These are phyloP conservation scores for Limonomyces culmigenus DNA, from an alignment of 1,284 basidiomycete genomes.

Conservation along the genomic window DNA sequence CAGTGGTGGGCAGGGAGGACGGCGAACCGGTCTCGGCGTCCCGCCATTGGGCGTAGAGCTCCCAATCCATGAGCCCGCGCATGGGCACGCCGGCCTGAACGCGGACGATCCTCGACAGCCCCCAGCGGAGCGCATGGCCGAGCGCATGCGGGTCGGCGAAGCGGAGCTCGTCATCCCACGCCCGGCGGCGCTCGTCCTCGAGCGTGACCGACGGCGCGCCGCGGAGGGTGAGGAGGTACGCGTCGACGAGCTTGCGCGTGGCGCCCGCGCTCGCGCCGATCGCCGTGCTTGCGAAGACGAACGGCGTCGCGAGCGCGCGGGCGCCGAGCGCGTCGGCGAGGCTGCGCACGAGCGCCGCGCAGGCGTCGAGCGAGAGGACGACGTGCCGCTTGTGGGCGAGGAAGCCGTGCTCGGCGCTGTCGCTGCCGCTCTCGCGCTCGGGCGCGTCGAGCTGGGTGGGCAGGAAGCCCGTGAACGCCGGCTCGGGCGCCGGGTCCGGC, in stretches of 20 bases:
- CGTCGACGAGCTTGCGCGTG: slow-evolving; percentile 56
- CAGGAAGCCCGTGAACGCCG: no score
- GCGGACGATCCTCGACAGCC: slow-evolving; percentile 54
- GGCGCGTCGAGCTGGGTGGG: no score
- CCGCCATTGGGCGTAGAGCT: slow-evolving; percentile 62
- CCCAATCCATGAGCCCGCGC: slow-evolving; percentile 63
- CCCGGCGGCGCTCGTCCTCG: slow-evolving; percentile 28
- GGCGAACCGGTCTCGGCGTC: slow-evolving; percentile 58
- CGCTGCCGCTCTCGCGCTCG: no score
- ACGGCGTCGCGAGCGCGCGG: slow-evolving; percentile 70
- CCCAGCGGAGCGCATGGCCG: slow-evolving; percentile 78
- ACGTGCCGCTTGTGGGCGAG: slow-evolving; percentile 56
- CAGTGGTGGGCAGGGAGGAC: no score
- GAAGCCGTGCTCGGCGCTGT: slow-evolving; percentile 63
- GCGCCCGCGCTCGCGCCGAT: slow-evolving; percentile 63
- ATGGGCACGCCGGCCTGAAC: slow-evolving; percentile 47
- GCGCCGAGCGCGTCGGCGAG: slow-evolving; percentile 55
- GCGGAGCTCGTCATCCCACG: slow-evolving; percentile 62
- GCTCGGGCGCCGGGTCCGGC: no score
- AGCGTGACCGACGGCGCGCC: slow-evolving; percentile 10
- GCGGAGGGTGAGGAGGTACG: slow-evolving; percentile 50
- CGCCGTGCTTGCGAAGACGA: slow-evolving; percentile 77
- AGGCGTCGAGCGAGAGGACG: slow-evolving; percentile 60
- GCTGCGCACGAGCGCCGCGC: slow-evolving; percentile 50
- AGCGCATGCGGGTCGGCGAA: slow-evolving; percentile 77